Percentiles rank a stretch among this genome's conserved stretches.
phyloP scores from a whole-genome alignment of 2,329 filamentous ascomycete species.

The Gnomoniopsis sp. region DNA sequence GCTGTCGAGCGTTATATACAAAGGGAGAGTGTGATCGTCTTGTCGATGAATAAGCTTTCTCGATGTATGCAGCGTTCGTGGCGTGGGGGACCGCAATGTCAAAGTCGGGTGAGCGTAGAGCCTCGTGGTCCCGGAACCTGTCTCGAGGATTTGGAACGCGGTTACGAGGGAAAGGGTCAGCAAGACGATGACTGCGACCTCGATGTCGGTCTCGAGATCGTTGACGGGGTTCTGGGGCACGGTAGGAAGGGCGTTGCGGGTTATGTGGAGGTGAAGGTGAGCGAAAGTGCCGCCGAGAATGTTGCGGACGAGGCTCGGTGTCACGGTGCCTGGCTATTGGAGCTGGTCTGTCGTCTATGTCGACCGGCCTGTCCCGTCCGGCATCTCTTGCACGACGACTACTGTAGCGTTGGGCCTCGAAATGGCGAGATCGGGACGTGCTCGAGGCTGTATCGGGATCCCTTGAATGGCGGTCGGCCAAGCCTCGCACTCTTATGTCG shows the following conservation, averaged over 20 bases:
- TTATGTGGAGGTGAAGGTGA: slow-evolving; percentile 31
- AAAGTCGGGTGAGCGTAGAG: slow-evolving; percentile 28
- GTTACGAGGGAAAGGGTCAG: slow-evolving; percentile 24
- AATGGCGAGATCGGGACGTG: slow-evolving; percentile 26
- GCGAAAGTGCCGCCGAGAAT: slow-evolving; percentile 29
- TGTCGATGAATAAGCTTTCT: slow-evolving; percentile 16
- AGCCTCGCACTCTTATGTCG: slow-evolving; percentile 33
- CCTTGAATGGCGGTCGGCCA: slow-evolving; percentile 33
- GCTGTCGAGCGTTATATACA: slow-evolving; percentile 24
- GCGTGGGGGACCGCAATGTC: slow-evolving; percentile 19
- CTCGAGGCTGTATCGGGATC: slow-evolving; percentile 20
- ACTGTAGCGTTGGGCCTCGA: slow-evolving; percentile 26
- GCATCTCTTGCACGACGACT: slow-evolving; percentile 10
- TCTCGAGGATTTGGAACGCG: slow-evolving; percentile 28
- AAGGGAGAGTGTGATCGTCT: slow-evolving; percentile 22
- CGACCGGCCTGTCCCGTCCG: slow-evolving; percentile 17
- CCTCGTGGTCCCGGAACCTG: slow-evolving; percentile 35
- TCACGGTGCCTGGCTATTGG: slow-evolving; percentile 18
- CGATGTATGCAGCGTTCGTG: slow-evolving; percentile 5
- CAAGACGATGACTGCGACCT: slow-evolving; percentile 28
- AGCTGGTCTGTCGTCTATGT: slow-evolving; percentile 22
- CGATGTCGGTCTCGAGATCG: slow-evolving; percentile 37
- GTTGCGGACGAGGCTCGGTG: slow-evolving; percentile 22
- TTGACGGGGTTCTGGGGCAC: slow-evolving; percentile 34
- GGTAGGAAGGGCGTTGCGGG: slow-evolving; percentile 25